Evolutionary conservation across 257 asterid genomes (phyloP).

Genomic region (Coffea eugenioides): DNA sequence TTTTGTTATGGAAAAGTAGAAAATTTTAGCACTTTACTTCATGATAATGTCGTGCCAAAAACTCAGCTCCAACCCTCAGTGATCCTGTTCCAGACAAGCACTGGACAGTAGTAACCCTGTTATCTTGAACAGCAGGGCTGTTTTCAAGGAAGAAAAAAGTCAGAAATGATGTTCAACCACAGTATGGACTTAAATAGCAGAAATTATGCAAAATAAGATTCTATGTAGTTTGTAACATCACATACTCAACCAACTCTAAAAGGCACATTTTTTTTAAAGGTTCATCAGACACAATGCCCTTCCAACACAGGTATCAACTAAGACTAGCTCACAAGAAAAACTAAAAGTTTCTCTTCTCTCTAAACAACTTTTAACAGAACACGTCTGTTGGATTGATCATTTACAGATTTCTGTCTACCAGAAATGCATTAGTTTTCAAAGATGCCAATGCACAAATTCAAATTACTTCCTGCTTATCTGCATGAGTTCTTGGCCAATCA

Average conservation of each 20-base stretch:
- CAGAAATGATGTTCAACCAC: slow-evolving; percentile 3
- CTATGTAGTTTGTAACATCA: neutral
- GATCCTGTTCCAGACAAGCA: slow-evolving; percentile 99
- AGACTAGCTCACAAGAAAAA: neutral
- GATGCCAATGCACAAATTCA: neutral
- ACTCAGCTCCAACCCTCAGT: slow-evolving; percentile 94
- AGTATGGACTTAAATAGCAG: neutral
- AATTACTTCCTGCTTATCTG: neutral
- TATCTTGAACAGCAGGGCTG: slow-evolving; percentile 90
- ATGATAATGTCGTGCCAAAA: slow-evolving; percentile 81
- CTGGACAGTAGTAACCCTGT: slow-evolving; percentile 92
- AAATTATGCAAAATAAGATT: neutral
- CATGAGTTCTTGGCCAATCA: neutral
- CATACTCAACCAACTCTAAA: neutral
- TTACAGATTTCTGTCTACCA: neutral
- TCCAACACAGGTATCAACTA: neutral
- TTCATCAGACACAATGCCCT: slow-evolving; percentile 1
- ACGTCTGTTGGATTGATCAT: neutral
- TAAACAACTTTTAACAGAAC: neutral
- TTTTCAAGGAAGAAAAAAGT: slow-evolving; percentile 28
- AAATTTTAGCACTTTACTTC: slow-evolving; percentile 44
- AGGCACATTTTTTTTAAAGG: neutral
- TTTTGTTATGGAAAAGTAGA: neutral
- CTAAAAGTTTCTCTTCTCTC: neutral
- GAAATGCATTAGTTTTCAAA: no score